Base-by-base conservation (phyloP, 1,284 basidiomycete genomes). In the Sporisorium exsertum region DNA sequence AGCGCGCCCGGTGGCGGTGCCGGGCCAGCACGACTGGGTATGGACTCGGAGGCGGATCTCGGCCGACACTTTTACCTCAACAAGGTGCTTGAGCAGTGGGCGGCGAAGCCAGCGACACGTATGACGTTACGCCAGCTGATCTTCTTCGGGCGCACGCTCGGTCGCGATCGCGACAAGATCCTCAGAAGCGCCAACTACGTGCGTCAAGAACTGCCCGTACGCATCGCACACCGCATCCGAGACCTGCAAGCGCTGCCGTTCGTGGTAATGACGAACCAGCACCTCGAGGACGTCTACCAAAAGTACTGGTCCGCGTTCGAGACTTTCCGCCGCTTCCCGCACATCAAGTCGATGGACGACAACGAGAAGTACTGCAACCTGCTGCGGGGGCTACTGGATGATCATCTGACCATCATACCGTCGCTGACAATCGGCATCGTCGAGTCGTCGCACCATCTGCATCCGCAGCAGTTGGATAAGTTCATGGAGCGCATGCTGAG, bases 401-500 rank as follows among this genome's bases (percentile, higher is more conserved):
- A 93, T 84, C 94, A 96, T 43, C 63, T 84, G 43, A 80, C 72
- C 27, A 76, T 81, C 46, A 78, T 79, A 3, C 77, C 77, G 12
- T 76, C 68, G 12, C 59, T 81, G 22, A 78, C 75, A 1, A 75
- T 84, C 33, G 86, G 86, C 27, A 83, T 87, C 35, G 83, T 84
- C 42, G 86, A 87, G 62, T 75, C 78, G 9, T 91, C 92, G 0
- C 93, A 93, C 18, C 91, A 92, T 82, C 89, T 96, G 13, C 88
- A 90, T 0, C 91, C 93, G 0, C 92, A 94, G 61, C 88, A 90
- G 58, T 88, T 96, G 16, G 94, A 96, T 84, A 89, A 92, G 9
- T 94, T 95, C 85, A 94, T 95, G 91, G 90, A 90, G 24, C 90
- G 94, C 27, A 96, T 96, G 94, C 89, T 96, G 10, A 89, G 94